Evolutionary conservation across 208 protist genomes (phyloP).

Genomic region (Trypanosomatidae sp.): DNA sequence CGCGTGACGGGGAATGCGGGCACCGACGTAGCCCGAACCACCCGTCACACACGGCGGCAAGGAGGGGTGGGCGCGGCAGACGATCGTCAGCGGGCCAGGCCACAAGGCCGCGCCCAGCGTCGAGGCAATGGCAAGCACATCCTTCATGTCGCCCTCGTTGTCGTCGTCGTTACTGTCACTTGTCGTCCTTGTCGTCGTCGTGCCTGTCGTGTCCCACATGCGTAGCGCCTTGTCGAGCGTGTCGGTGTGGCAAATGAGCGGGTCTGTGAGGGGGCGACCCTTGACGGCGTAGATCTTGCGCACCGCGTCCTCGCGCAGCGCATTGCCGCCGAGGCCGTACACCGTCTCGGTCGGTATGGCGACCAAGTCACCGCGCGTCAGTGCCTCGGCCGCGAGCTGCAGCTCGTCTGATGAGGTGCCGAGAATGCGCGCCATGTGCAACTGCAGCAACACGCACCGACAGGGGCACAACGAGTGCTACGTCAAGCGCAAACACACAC

Average conservation of each 20-base stretch:
- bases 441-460: no score
- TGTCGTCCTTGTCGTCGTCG: slow-evolving; percentile 3
- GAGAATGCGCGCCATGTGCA: slow-evolving; percentile 40
- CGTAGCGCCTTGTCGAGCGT: slow-evolving; percentile 30
- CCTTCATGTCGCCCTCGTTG: slow-evolving; percentile 14
- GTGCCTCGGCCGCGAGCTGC: slow-evolving; percentile 23
- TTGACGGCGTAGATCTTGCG: slow-evolving; percentile 93
- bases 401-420: slow-evolving; percentile 23
- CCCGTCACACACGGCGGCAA: slow-evolving; percentile 76
- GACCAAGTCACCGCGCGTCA: slow-evolving; percentile 70
- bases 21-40: slow-evolving; percentile 78
- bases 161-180: no score
- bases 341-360: slow-evolving; percentile 98
- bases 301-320: slow-evolving; percentile 70
- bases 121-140: slow-evolving; percentile 26
- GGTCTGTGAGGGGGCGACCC: slow-evolving; percentile 90
- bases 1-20: slow-evolving; percentile 70
- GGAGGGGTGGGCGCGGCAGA: slow-evolving; percentile 35
- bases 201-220: slow-evolving; percentile 45
- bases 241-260: slow-evolving; percentile 93
- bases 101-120: slow-evolving; percentile 61
- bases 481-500: not conserved
- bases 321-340: slow-evolving; percentile 96
- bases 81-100: slow-evolving; percentile 91
- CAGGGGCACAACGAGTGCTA: not conserved